Evolutionary conservation across 2,329 filamentous ascomycete genomes (phyloP).

Genomic region (Ophiocordyceps camponoti-saundersi): DNA sequence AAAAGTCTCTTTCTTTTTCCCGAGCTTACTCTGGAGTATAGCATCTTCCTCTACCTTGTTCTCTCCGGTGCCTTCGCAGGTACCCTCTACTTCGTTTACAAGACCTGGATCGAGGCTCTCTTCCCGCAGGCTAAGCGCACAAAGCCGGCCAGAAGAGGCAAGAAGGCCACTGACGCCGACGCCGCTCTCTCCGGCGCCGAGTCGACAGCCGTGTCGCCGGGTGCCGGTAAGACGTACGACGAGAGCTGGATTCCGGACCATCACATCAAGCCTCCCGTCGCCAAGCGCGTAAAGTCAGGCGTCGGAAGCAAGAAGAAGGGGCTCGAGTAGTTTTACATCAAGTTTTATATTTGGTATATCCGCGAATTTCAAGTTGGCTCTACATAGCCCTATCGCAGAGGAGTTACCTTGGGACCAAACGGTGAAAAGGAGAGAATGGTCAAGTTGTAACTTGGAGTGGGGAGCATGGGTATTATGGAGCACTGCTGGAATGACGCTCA

Average conservation of each 20-base stretch:
- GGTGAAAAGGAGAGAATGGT: no score
- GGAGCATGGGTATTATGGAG: no score
- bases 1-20: neutral
- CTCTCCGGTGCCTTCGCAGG: slow-evolving; percentile 63
- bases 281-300: slow-evolving; percentile 46
- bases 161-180: slow-evolving; percentile 48
- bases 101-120: slow-evolving; percentile 89
- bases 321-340: slow-evolving; percentile 9
- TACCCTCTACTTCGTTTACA: slow-evolving; percentile 91
- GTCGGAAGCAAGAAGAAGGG: slow-evolving; percentile 26
- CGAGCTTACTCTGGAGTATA: slow-evolving; percentile 17
- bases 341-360: no score
- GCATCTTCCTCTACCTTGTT: slow-evolving; percentile 95
- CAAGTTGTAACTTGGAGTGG: no score
- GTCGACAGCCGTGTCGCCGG: slow-evolving; percentile 49
- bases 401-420: no score
- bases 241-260: slow-evolving; percentile 86
- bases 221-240: slow-evolving; percentile 60
- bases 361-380: no score
- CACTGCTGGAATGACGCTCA: no score
- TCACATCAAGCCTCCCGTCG: slow-evolving; percentile 75
- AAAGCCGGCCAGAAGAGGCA: slow-evolving; percentile 41
- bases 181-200: slow-evolving; percentile 52
- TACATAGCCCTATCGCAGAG: no score
- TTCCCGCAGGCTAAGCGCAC: slow-evolving; percentile 79